Base-by-base conservation (phyloP, 1,284 basidiomycete genomes). In the Sanghuangporus sanghuang region DNA sequence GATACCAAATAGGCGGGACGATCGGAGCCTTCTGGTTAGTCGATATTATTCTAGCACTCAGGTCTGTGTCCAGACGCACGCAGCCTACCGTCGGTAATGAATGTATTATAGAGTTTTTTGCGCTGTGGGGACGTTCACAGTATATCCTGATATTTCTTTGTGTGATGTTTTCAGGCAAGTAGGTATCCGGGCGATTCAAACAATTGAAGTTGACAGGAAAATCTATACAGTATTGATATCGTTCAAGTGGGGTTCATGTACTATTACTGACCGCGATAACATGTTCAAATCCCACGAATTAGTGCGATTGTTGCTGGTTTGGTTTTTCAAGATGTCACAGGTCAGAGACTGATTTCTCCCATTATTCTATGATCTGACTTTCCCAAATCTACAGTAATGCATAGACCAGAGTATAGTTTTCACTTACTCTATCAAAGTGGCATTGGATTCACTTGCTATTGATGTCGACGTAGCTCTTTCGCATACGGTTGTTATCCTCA, bases 31-130 rank as follows among this genome's bases (percentile, higher is more conserved):
- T 57, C 38, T 57, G 56, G 56, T 39, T 57, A 3, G 56, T 57
- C 56, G 56, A 57, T 48, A 42, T 57, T 12, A 57, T 57, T 36
- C 56, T 57, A 16, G 56, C 56, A 14, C 56, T 57, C 12, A n/a
- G 56, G 56, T 57, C 6, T 27, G 56, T 44, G 2, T 2, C 27
- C 27, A 12, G n/a, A 18, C 11, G 14, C 38, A 9, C 5, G 38
- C 38, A 4, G 6, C 35, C 3, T 57, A 21, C 16, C 16, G 18
- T 44, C 16, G n/a, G 1, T 57, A 23, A 9, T 57, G 7, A 23
- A 21, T 3, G 18, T 23, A 14, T 23, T 16, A 38, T 14, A 57
- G 56, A 16, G 56, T 57, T 4, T 57, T n/a, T 9, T n/a, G 56
- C 56, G 38, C 32, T 57, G 1, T 57, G 56, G 56, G 56, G 40